Evolutionary conservation across 1,139 yeast genomes (phyloP).

Genomic region (Geotrichum histeridarum): DNA sequence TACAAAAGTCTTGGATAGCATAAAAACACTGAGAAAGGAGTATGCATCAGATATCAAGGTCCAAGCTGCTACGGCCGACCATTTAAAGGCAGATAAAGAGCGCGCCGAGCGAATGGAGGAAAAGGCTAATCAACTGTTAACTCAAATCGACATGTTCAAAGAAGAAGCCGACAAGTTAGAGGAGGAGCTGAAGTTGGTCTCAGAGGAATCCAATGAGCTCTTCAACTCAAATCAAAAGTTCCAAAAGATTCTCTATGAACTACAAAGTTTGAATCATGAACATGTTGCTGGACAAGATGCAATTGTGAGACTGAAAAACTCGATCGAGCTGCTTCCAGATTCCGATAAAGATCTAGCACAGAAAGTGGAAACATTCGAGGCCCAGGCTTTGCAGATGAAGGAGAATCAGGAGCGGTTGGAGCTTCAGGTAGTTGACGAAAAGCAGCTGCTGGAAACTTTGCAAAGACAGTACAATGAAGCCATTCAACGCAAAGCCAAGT

Average conservation of each 20-base stretch:
- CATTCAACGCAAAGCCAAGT: conserved; percentile 54
- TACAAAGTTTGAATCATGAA: conserved; percentile 54
- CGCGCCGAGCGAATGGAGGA: conserved; percentile 58
- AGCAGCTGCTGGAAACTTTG: conserved; percentile 12
- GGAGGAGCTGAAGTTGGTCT: conserved; percentile 48
- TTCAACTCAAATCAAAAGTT: conserved; percentile 78
- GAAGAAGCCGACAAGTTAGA: conserved; percentile 50
- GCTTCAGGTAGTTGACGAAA: conserved; percentile 21
- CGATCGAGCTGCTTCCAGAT: conserved; percentile 46
- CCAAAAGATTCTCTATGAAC: conserved; percentile 62
- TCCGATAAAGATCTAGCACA: conserved; percentile 48
- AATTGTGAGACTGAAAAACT: conserved; percentile 46
- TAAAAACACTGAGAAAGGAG: conserved; percentile 73
- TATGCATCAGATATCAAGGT: conserved; percentile 69
- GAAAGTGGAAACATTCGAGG: conserved; percentile 52
- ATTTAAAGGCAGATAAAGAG: conserved; percentile 64
- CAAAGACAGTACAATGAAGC: conserved; percentile 39
- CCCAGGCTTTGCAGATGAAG: conserved; percentile 24
- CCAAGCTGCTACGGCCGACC: conserved; percentile 71
- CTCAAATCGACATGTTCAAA: conserved; percentile 45
- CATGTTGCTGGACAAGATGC: conserved; percentile 46
- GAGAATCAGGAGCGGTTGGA: conserved; percentile 40
- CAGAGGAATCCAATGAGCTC: conserved; percentile 55
- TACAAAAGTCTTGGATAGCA: conserved; percentile 79
- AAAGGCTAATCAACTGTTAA: conserved; percentile 46